Percentiles rank a stretch among this genome's conserved stretches.
These are phyloP conservation scores for Pseudisothecium myosuroides DNA, from an alignment of 225 moss, liverwort and hornwort species.

Conservation along the genomic window DNA sequence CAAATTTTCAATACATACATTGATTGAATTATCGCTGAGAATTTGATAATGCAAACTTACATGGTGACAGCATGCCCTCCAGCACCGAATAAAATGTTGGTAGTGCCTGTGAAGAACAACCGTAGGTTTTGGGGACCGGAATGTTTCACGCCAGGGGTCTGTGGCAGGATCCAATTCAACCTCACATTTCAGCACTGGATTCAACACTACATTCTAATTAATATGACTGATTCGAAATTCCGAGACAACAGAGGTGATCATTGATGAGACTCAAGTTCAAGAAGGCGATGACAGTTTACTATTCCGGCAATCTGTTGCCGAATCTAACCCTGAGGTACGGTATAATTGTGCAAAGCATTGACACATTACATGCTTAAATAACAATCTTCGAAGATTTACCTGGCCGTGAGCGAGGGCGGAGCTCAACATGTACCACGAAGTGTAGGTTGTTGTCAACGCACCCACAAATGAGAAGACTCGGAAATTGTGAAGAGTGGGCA, in stretches of 20 bases:
- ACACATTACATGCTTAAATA: background rate
- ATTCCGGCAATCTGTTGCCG: background rate
- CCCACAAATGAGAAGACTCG: conserved; percentile 48
- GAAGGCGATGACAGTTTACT: background rate
- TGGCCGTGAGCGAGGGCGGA: conserved; percentile 23
- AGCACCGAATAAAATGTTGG: conserved; percentile 43
- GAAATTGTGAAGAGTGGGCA: conserved; percentile 54
- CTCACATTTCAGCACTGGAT: background rate
- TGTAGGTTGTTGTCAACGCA: conserved; percentile 46
- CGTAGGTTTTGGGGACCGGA: conserved; percentile 24
- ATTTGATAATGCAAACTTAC: background rate
- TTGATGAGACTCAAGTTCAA: background rate
- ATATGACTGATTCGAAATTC: background rate
- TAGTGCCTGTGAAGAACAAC: conserved; percentile 51
- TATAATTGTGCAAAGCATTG: background rate
- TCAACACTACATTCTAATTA: background rate
- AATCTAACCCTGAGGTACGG: background rate
- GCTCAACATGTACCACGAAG: conserved; percentile 49
- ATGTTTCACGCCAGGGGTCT: conserved; percentile 27
- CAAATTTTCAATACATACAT: background rate
- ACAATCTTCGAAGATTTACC: background rate
- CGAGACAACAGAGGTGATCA: background rate
- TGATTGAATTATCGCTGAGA: background rate
- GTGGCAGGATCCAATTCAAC: background rate
- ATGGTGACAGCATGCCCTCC: conserved; percentile 59